A percentile compares a stretch with the other conserved stretches of the same genome.
Evolutionary conservation across 495 filamentous ascomycete genomes (phyloP).

Genomic region (Margaritispora aquatica): DNA sequence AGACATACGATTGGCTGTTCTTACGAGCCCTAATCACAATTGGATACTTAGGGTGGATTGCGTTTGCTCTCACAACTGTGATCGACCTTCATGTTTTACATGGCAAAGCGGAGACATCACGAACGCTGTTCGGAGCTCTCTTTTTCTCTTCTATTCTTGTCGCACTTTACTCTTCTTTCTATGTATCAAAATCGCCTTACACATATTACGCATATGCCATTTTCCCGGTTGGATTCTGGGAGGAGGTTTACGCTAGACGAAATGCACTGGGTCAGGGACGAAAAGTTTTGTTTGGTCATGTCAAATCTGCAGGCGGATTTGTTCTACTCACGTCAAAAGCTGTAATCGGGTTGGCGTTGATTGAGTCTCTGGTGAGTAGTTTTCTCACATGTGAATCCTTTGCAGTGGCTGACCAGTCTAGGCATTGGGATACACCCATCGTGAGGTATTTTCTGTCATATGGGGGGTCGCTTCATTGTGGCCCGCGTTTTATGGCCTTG

Average conservation of each 20-base stretch:
- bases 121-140: constrained; percentile 51
- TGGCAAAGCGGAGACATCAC: constrained; percentile 57
- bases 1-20: constrained; percentile 97
- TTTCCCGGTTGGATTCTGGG: constrained; percentile 95
- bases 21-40: constrained; percentile 82
- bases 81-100: constrained; percentile 86
- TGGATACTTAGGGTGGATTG: constrained; percentile 97
- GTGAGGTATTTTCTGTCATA: constrained; percentile 78
- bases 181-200: constrained; percentile 69
- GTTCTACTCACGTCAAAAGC: constrained; percentile 54
- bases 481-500: constrained; percentile 67
- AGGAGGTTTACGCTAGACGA: constrained; percentile 82
- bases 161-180: constrained; percentile 69
- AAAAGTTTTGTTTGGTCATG: constrained; percentile 60
- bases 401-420: constrained; percentile 13
- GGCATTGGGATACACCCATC: constrained; percentile 77
- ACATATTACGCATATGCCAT: constrained; percentile 91
- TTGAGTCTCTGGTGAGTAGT: constrained; percentile 73
- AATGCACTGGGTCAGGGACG: constrained; percentile 62
- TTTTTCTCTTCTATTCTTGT: constrained; percentile 73
- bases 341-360: constrained; percentile 59
- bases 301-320: constrained; percentile 49
- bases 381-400: constrained; percentile 12
- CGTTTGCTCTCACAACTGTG: constrained; percentile 87
- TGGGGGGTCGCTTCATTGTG: constrained; percentile 72